These are phyloP conservation scores for Simplicillium aogashimaense DNA, from an alignment of 2,329 filamentous ascomycete species.

Conservation along the genomic window DNA sequence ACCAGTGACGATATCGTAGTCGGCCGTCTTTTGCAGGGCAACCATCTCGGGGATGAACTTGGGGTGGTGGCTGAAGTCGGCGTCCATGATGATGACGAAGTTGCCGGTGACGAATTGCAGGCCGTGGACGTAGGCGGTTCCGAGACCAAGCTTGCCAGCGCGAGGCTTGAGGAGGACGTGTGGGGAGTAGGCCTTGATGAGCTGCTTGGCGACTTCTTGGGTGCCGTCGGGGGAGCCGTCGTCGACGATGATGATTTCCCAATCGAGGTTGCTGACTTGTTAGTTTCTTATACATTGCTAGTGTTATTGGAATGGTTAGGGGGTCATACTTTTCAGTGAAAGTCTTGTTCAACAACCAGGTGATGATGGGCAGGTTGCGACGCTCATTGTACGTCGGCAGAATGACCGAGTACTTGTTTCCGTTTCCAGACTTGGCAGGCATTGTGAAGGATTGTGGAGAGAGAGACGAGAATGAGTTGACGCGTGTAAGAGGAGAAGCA, in stretches of 20 bases:
- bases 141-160: constrained; percentile 90
- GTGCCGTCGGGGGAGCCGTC: constrained; percentile 96
- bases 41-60: constrained; percentile 98
- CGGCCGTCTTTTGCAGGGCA: constrained; percentile 59
- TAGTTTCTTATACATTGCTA: too few species aligned
- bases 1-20: constrained; percentile 95
- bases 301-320: too few species aligned
- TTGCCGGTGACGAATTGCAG: constrained; percentile 84
- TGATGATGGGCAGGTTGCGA: constrained; percentile 89
- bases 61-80: constrained; percentile 97
- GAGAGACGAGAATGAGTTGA: neutral
- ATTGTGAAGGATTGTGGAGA: neutral
- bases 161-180: constrained; percentile 80
- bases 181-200: constrained; percentile 72
- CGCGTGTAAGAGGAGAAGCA: neutral
- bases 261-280: constrained; percentile 76
- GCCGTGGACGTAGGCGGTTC: constrained; percentile 92
- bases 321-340: constrained; percentile 72
- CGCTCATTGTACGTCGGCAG: constrained; percentile 98
- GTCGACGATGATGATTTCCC: constrained; percentile 97
- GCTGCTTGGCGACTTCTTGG: constrained; percentile 79
- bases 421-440: constrained; percentile 25
- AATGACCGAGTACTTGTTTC: constrained; percentile 90
- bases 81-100: constrained; percentile 99
- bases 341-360: constrained; percentile 85